Conservation (phyloP, 768 basidiomycete genomes). For the Suillus subaureus region DNA sequence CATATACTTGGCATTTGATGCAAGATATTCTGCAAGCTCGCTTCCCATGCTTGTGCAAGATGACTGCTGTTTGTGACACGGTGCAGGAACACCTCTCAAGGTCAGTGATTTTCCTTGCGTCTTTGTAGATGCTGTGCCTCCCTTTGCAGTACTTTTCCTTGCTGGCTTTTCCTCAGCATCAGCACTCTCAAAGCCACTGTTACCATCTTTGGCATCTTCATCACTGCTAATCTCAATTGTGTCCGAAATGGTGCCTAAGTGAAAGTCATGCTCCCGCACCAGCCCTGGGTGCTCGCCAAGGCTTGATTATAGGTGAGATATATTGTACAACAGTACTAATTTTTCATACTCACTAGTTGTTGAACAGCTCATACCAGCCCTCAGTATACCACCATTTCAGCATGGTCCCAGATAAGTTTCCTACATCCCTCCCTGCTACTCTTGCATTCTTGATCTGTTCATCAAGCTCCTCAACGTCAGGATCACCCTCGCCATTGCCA, state of each 20-base stretch:
- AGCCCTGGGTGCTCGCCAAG: conserved; percentile 7
- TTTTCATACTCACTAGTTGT: neutral
- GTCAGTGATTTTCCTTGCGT: too few relatives aligned
- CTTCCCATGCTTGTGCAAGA: too few relatives aligned
- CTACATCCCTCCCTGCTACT: neutral
- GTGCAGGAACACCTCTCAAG: too few relatives aligned
- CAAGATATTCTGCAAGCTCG: too few relatives aligned
- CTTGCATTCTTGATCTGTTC: neutral
- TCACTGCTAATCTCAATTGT: neutral
- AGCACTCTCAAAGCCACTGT: too few relatives aligned
- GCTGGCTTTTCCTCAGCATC: too few relatives aligned
- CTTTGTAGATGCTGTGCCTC: too few relatives aligned
- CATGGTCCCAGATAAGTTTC: neutral
- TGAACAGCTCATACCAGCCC: conserved; percentile 5
- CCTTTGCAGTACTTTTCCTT: too few relatives aligned
- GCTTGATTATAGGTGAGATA: neutral
- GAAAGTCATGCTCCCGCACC: neutral
- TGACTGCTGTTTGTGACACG: too few relatives aligned
- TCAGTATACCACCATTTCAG: neutral
- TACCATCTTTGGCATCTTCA: neutral
- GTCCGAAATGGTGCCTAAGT: neutral
- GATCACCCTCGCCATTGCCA: conserved; percentile 11
- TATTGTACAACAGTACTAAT: too few relatives aligned
- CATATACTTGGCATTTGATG: too few relatives aligned
- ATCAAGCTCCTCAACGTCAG: conserved; percentile 7